Percentiles rank a stretch among this genome's conserved stretches.
These are phyloP conservation scores for Fusarium praegraminearum DNA, from an alignment of 2,329 filamentous ascomycete species.

Conservation along the genomic window DNA sequence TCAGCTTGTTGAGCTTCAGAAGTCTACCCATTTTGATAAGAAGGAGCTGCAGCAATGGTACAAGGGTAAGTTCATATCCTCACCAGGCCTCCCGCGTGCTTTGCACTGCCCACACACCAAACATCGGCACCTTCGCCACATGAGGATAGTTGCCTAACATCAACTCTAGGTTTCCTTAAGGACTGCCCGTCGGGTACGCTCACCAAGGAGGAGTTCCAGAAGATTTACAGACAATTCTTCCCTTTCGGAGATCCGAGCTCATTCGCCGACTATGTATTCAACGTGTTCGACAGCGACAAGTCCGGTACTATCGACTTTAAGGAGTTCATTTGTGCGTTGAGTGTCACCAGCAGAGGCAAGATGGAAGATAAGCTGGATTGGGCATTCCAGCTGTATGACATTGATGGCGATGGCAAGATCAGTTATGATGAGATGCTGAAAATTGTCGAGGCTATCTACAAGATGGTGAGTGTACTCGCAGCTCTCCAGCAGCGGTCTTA, in stretches of 20 bases:
- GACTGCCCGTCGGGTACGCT: conserved; percentile 97
- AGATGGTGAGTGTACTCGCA: conserved; percentile 78
- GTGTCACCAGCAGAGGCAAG: conserved; percentile 95
- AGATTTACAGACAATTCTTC: conserved; percentile 99
- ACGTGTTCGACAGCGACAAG: conserved; percentile 98
- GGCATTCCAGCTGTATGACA: conserved; percentile 99
- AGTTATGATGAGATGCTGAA: conserved; percentile 99
- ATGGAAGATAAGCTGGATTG: conserved; percentile 99
- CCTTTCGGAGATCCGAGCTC: conserved; percentile 97
- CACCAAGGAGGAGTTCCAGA: conserved; percentile 98
- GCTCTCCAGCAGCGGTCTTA: background rate
- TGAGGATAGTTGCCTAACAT: conserved; percentile 30
- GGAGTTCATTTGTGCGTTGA: conserved; percentile 98
- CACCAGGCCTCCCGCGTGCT: conserved; percentile 5
- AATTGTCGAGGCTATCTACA: conserved; percentile 99
- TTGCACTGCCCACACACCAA: background rate
- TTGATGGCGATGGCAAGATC: conserved; percentile 98
- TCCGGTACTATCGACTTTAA: conserved; percentile 99
- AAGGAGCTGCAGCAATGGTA: conserved; percentile 99
- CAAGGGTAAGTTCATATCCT: conserved; percentile 76
- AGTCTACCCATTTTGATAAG: conserved; percentile 98
- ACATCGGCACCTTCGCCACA: background rate
- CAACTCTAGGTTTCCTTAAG: conserved; percentile 85
- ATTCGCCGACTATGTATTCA: conserved; percentile 99
- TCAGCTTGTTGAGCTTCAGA: conserved; percentile 94